Evolutionary conservation across 2,329 filamentous ascomycete genomes (phyloP), one percentile per base, ranked within the genome.

Genomic region (Beauveria caledonica): DNA sequence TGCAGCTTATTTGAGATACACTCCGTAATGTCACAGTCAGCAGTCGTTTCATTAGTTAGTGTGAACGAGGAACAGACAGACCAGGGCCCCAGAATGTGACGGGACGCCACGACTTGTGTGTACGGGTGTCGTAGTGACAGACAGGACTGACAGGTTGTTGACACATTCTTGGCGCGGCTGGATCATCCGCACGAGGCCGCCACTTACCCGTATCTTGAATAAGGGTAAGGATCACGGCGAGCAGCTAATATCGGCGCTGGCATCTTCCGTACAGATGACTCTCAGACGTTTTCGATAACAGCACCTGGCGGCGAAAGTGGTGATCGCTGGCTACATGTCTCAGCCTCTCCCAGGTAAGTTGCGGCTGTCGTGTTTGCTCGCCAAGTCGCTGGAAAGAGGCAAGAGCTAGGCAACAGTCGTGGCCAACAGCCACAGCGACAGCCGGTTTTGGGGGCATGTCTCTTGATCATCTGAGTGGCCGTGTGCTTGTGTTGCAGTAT

Each of bases 131-230:
- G 15, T 1, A 50, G 55, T 46, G 55, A 50, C 46, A 33, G 27
- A n/a, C 25, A 58, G 56, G 36, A 52, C 36, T 59, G 48, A 52
- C 56, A 52, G 56, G 36, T 36, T 8, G 17, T 51, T 59, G 57
- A 46, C 57, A 59, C 56, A 50, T 44, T 44, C 33, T 50, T 51
- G 56, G 45, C 54, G 46, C 56, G 36, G 46, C 46, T 58, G 56
- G 21, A 29, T 21, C 51, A 44, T 54, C 33, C 51, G 21, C 33
- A 42, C 36, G 21, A 49, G 29, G 45, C 55, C 55, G 55, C 56
- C 48, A 59, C 56, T 58, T 51, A 50, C 39, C 46, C 39, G 56
- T 46, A 58, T 51, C 56, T 23, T 21, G 33, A 23, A 58, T 52
- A 17, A 27, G 29, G 27, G 17, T 39, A 17, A 54, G 27, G 9